Evolutionary conservation across 2,329 filamentous ascomycete species (phyloP).

Genomic region (Ophiostoma pallidulum): DNA sequence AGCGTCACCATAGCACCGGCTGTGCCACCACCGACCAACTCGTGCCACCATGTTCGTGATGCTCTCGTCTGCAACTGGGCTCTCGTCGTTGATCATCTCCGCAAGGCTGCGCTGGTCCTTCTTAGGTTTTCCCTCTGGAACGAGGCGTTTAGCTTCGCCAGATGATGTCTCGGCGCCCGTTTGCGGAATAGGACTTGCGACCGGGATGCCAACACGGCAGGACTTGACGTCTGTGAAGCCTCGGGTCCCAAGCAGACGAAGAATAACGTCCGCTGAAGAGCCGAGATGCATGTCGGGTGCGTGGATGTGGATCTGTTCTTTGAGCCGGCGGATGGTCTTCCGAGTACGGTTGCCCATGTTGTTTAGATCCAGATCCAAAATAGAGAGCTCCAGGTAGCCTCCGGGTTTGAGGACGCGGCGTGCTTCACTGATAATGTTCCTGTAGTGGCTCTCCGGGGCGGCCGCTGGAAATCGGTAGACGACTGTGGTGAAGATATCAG

Average conservation of each 20-base stretch:
- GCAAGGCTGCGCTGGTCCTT: slow-evolving; percentile 49
- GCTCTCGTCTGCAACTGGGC: slow-evolving; percentile 64
- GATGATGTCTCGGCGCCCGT: slow-evolving; percentile 10
- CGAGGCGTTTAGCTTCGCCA: not conserved
- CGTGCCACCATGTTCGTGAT: slow-evolving; percentile 90
- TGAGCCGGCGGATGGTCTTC: slow-evolving; percentile 58
- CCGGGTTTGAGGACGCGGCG: slow-evolving; percentile 69
- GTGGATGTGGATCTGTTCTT: slow-evolving; percentile 56
- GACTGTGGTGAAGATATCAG: slow-evolving; percentile 65
- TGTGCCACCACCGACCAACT: slow-evolving; percentile 96
- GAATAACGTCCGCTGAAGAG: slow-evolving; percentile 50
- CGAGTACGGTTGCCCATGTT: slow-evolving; percentile 70
- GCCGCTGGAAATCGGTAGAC: slow-evolving; percentile 69
- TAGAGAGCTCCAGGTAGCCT: slow-evolving; percentile 68
- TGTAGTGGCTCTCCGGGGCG: slow-evolving; percentile 57
- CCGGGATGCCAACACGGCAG: slow-evolving; percentile 69
- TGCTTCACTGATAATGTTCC: slow-evolving; percentile 63
- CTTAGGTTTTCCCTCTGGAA: slow-evolving; percentile 21
- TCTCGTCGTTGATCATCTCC: slow-evolving; percentile 63
- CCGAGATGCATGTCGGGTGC: slow-evolving; percentile 52
- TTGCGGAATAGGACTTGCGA: slow-evolving; percentile 41
- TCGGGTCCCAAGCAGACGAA: slow-evolving; percentile 56
- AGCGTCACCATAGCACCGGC: slow-evolving; percentile 74
- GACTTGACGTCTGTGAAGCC: slow-evolving; percentile 66
- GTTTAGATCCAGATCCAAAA: slow-evolving; percentile 70